Percentiles rank a stretch among this genome's conserved stretches.
Conservation (phyloP, 1,284 basidiomycete species). For the Ceratobasidium sp. region DNA sequence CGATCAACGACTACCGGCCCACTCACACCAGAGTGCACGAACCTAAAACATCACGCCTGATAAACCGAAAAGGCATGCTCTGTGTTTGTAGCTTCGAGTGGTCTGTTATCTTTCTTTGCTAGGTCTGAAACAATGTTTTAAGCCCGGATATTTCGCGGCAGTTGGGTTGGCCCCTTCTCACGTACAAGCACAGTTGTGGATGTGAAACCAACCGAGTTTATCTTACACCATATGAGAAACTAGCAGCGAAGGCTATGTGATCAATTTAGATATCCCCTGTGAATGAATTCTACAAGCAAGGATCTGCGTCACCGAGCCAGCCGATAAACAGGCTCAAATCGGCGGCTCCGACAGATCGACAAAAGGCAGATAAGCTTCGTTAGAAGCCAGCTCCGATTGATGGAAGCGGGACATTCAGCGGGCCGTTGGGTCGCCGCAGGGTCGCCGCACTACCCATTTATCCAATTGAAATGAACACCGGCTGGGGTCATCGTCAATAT, state of each 20-base stretch:
- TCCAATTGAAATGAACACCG: neutral
- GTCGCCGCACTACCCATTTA: neutral
- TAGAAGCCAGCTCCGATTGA: conserved; percentile 15
- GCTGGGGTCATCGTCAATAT: neutral
- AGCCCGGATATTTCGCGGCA: neutral
- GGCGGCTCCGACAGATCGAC: conserved; percentile 16
- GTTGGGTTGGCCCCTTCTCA: neutral
- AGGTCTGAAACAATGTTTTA: neutral
- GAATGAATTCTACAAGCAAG: neutral
- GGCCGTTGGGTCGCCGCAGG: neutral
- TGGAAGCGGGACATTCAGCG: conserved; percentile 3
- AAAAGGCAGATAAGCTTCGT: conserved; percentile 3
- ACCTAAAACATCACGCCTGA: neutral
- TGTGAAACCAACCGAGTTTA: no score
- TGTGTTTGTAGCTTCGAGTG: neutral
- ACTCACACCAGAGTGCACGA: neutral
- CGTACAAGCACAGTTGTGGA: neutral
- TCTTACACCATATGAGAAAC: neutral
- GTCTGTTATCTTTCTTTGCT: neutral
- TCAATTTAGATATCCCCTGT: neutral
- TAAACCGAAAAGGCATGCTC: no score
- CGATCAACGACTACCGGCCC: neutral
- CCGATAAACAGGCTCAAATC: conserved; percentile 3
- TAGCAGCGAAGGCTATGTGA: neutral
- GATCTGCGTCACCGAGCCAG: neutral